Percentiles rank a stretch among this genome's conserved stretches.
Conservation (phyloP, 768 basidiomycete genomes). For the Exidia glandulosa region DNA sequence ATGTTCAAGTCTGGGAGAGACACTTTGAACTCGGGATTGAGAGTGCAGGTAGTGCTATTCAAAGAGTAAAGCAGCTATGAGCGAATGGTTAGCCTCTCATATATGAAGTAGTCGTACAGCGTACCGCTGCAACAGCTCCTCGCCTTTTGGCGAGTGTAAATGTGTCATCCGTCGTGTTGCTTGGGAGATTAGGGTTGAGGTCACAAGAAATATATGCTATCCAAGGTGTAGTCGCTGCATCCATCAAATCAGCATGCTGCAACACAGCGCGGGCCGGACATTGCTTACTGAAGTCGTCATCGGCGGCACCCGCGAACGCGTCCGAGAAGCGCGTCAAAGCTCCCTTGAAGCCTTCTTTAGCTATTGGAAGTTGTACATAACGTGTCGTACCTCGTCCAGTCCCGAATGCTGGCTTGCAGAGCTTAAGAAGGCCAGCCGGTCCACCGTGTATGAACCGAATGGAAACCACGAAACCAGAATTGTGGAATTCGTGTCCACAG, state of each 20-base stretch:
- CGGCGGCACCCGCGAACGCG: not conserved
- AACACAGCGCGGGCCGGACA: too few relatives aligned
- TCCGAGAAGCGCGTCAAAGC: not conserved
- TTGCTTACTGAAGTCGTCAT: not conserved
- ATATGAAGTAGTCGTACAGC: not conserved
- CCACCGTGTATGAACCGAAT: not conserved
- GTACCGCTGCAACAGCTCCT: not conserved
- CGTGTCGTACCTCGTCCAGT: not conserved
- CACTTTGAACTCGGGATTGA: not conserved
- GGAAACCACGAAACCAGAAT: not conserved
- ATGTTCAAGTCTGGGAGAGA: not conserved
- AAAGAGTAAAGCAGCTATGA: not conserved
- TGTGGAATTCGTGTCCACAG: not conserved
- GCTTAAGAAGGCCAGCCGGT: not conserved
- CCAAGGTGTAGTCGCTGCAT: not conserved
- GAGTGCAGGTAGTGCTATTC: not conserved
- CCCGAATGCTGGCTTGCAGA: not conserved
- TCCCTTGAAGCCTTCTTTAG: not conserved
- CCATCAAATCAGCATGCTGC: too few relatives aligned
- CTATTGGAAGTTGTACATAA: not conserved
- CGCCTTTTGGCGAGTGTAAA: not conserved
- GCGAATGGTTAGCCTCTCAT: not conserved
- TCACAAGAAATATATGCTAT: not conserved
- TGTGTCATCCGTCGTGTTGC: not conserved
- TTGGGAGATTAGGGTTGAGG: not conserved